Percentiles rank a stretch among this genome's conserved stretches.
Evolutionary conservation across 2,329 filamentous ascomycete genomes (phyloP).

Genomic region (Fusarium sp.): DNA sequence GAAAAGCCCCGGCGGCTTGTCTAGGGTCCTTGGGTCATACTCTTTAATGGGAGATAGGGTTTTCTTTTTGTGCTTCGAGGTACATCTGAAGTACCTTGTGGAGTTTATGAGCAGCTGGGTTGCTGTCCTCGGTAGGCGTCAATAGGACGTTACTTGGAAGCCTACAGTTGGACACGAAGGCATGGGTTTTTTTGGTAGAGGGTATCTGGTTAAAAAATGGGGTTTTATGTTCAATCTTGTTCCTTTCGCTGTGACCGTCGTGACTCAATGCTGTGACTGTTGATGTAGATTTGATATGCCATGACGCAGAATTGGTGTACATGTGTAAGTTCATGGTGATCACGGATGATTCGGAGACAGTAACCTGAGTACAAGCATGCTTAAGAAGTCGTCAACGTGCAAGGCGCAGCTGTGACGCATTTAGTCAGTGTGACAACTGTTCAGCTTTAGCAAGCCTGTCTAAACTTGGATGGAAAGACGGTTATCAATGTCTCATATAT

Average conservation of each 20-base stretch:
- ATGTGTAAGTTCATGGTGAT: neutral
- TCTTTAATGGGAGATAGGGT: constrained; percentile 40
- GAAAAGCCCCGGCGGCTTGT: constrained; percentile 51
- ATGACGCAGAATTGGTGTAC: neutral
- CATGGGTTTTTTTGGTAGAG: constrained; percentile 30
- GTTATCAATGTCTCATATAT: constrained; percentile 3
- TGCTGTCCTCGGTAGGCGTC: constrained; percentile 35
- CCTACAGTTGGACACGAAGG: constrained; percentile 41
- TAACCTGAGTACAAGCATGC: constrained; percentile 4
- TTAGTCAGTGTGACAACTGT: neutral
- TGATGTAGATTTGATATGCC: neutral
- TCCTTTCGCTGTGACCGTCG: neutral
- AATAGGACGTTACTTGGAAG: constrained; percentile 26
- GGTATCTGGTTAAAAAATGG: constrained; percentile 34
- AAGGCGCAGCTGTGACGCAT: neutral
- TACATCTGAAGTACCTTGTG: constrained; percentile 24
- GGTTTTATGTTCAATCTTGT: constrained; percentile 32
- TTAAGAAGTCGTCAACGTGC: neutral
- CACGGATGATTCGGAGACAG: constrained; percentile 7
- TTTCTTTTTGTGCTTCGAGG: constrained; percentile 28
- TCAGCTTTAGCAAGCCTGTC: neutral
- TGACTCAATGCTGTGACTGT: neutral
- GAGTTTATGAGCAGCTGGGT: constrained; percentile 42
- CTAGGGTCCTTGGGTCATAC: constrained; percentile 39
- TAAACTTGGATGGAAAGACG: neutral